Percentiles rank a stretch among this genome's conserved stretches.
phyloP scores from a whole-genome alignment of 2,329 filamentous ascomycete species.

The Ophiocordyceps sinensis region DNA sequence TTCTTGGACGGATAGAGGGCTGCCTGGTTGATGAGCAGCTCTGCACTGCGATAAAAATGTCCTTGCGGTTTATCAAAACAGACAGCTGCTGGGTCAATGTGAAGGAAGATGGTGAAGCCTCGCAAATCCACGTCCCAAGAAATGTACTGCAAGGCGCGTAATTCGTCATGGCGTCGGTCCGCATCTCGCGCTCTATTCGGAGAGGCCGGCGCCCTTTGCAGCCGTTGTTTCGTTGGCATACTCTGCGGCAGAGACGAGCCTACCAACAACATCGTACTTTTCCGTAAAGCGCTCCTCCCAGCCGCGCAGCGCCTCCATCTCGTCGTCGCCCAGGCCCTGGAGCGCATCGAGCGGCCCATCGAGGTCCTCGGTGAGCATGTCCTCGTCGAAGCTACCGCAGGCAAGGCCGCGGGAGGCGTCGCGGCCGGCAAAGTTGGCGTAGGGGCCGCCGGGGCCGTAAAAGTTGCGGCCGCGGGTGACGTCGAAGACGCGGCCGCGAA shows the following conservation, averaged over 20 bases:
- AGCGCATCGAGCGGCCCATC: slow-evolving; percentile 70
- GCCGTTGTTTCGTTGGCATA: slow-evolving; percentile 8
- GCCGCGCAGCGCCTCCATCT: slow-evolving; percentile 68
- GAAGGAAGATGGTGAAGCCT: too few relatives aligned
- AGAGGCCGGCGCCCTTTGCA: neutral
- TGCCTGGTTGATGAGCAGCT: too few relatives aligned
- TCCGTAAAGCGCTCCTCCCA: slow-evolving; percentile 91
- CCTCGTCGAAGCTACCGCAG: slow-evolving; percentile 82
- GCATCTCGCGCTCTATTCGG: neutral
- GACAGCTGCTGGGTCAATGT: too few relatives aligned
- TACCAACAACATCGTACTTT: slow-evolving; percentile 93
- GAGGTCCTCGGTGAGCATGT: slow-evolving; percentile 87
- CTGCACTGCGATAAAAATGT: too few relatives aligned
- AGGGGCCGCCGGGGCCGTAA: slow-evolving; percentile 90
- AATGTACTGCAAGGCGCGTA: too few relatives aligned
- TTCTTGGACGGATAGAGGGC: too few relatives aligned
- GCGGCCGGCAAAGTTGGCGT: slow-evolving; percentile 88
- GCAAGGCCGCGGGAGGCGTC: slow-evolving; percentile 83
- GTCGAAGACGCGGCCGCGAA: slow-evolving; percentile 83
- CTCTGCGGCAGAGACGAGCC: slow-evolving; percentile 47
- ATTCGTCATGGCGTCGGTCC: too few relatives aligned
- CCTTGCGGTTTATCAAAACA: too few relatives aligned
- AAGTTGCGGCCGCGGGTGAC: slow-evolving; percentile 79
- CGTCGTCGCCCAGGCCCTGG: slow-evolving; percentile 54
- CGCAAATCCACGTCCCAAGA: too few relatives aligned